These are phyloP conservation scores for Pisolithus albus DNA, from an alignment of 768 basidiomycete species.

Conservation along the genomic window DNA sequence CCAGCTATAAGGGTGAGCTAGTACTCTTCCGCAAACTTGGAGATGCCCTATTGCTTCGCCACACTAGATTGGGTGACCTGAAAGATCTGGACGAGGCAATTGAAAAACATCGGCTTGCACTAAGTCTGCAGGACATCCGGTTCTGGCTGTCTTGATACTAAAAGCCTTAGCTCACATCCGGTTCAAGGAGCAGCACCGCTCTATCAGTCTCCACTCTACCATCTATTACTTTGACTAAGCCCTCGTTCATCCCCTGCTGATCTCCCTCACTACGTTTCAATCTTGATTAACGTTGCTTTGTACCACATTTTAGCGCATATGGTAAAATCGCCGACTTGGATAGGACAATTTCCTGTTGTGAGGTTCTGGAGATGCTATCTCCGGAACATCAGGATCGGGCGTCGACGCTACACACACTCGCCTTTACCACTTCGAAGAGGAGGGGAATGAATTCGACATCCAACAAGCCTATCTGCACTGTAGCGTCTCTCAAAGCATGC, in stretches of 20 bases:
- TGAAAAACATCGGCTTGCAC: constrained; percentile 16
- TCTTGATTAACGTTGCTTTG: constrained; percentile 12
- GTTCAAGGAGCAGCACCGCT: constrained; percentile 17
- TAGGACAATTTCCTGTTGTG: constrained; percentile 19
- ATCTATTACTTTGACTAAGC: constrained; percentile 24
- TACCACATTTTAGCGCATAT: constrained; percentile 12
- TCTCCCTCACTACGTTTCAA: constrained; percentile 10
- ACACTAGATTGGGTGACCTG: constrained; percentile 8
- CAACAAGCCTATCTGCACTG: constrained; percentile 20
- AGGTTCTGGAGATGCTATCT: constrained; percentile 17
- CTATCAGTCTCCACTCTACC: constrained; percentile 18
- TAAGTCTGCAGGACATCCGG: constrained; percentile 10
- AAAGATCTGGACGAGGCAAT: constrained; percentile 23
- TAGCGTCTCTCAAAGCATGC: constrained; percentile 4
- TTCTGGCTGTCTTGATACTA: constrained; percentile 12
- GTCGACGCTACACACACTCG: constrained; percentile 11
- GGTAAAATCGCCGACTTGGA: constrained; percentile 18
- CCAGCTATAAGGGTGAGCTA: constrained; percentile 9
- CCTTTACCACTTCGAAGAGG: constrained; percentile 19
- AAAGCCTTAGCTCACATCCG: constrained; percentile 18
- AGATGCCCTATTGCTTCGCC: constrained; percentile 20
- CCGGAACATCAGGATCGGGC: constrained; percentile 11
- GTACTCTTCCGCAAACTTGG: constrained; percentile 16
- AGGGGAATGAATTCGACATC: constrained; percentile 22
- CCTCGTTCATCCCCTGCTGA: constrained; percentile 11